Percentiles rank a stretch among this genome's conserved stretches.
phyloP scores from a whole-genome alignment of 2,329 filamentous ascomycete genomes.

The Emergomyces africanus region DNA sequence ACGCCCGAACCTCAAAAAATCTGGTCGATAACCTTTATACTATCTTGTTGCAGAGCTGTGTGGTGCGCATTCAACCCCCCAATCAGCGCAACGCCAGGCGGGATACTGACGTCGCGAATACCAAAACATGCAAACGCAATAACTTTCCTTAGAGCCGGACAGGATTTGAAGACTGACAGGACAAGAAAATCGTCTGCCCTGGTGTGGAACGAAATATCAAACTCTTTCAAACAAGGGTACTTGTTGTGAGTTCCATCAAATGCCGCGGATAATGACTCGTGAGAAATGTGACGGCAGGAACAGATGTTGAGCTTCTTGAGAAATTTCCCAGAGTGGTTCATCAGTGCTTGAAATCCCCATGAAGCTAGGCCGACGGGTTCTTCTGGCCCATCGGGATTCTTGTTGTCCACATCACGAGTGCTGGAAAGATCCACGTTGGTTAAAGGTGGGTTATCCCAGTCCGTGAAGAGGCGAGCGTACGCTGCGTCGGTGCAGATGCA shows the following conservation, averaged over 20 bases:
- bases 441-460: slow-evolving; percentile 63
- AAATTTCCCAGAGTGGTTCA: slow-evolving; percentile 62
- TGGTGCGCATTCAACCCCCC: slow-evolving; percentile 44
- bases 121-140: slow-evolving; percentile 53
- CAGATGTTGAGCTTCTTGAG: slow-evolving; percentile 63
- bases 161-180: slow-evolving; percentile 32
- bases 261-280: slow-evolving; percentile 57
- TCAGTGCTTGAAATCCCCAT: slow-evolving; percentile 63
- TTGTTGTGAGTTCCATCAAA: slow-evolving; percentile 41
- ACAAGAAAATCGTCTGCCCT: slow-evolving; percentile 34
- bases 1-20: not conserved
- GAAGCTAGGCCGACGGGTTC: slow-evolving; percentile 60
- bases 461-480: slow-evolving; percentile 58
- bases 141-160: slow-evolving; percentile 39
- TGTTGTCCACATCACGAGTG: slow-evolving; percentile 63
- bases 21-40: not conserved
- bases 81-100: slow-evolving; percentile 45
- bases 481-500: slow-evolving; percentile 61
- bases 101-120: slow-evolving; percentile 43
- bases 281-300: slow-evolving; percentile 69
- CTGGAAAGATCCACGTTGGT: slow-evolving; percentile 60
- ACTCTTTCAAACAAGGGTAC: slow-evolving; percentile 47
- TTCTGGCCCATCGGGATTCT: slow-evolving; percentile 50
- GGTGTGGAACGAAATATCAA: slow-evolving; percentile 61
- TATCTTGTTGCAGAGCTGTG: not conserved